Conservation (phyloP, 441 rosid genomes). For the Gossypium aridum region DNA sequence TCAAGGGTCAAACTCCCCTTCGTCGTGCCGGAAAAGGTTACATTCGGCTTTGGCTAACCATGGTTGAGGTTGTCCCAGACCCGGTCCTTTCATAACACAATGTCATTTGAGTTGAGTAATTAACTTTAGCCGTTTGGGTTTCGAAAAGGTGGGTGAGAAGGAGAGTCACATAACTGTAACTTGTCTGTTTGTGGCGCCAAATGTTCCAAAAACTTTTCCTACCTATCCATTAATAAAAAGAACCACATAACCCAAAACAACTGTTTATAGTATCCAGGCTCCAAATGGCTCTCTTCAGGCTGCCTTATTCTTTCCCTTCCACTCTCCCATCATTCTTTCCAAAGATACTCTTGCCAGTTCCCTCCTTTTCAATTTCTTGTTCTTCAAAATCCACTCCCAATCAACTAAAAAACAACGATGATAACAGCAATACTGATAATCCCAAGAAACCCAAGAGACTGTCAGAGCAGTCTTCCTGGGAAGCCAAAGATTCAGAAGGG, state of each 20-base stretch:
- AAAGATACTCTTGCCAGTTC: slow-evolving; percentile 10
- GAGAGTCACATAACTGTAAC: background rate
- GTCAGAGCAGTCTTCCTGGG: slow-evolving; percentile 90
- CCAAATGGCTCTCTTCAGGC: slow-evolving; percentile 23
- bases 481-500: slow-evolving; percentile 76
- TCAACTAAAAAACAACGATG: slow-evolving; percentile 7
- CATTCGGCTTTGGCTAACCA: too few species aligned
- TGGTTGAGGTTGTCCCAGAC: background rate
- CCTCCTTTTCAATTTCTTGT: slow-evolving; percentile 27
- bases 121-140: background rate
- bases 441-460: slow-evolving; percentile 26
- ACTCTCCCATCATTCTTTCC: slow-evolving; percentile 18
- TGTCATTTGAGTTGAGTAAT: background rate
- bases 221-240: background rate
- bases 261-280: background rate
- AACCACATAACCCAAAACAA: background rate
- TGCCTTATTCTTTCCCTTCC: slow-evolving; percentile 17
- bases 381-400: slow-evolving; percentile 35
- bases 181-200: slow-evolving; percentile 14
- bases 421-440: slow-evolving; percentile 14
- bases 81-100: background rate
- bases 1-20: too few species aligned
- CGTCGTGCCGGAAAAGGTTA: too few species aligned
- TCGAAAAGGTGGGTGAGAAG: background rate
- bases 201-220: background rate